These are phyloP conservation scores for Chalara sp. DNA, from an alignment of 2,329 filamentous ascomycete species.

Conservation along the genomic window DNA sequence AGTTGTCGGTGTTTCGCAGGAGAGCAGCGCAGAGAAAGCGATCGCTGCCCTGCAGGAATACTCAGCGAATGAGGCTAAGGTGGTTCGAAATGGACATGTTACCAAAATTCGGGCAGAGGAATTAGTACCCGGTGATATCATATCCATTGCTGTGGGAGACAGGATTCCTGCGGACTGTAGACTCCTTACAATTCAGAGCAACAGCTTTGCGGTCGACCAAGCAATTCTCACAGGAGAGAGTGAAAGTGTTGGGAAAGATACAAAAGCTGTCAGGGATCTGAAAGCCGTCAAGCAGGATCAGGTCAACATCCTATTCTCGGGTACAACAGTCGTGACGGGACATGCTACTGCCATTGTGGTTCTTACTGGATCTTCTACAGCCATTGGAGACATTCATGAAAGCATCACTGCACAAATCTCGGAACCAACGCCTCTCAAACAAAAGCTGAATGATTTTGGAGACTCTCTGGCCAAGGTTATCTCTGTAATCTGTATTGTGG, in stretches of 20 bases:
- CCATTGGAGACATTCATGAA: constrained; percentile 97
- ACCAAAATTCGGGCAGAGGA: constrained; percentile 91
- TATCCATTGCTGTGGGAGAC: constrained; percentile 83
- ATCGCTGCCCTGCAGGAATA: constrained; percentile 98
- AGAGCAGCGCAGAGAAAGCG: constrained; percentile 96
- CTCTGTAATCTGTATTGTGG: constrained; percentile 89
- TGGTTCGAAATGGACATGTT: constrained; percentile 70
- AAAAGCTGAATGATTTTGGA: constrained; percentile 98
- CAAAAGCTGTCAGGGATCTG: constrained; percentile 59
- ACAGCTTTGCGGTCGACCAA: constrained; percentile 95
- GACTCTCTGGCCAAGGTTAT: constrained; percentile 97
- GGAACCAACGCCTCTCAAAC: constrained; percentile 92
- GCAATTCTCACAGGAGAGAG: constrained; percentile 96
- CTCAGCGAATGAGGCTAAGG: constrained; percentile 95
- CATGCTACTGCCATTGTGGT: constrained; percentile 88
- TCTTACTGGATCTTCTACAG: constrained; percentile 81
- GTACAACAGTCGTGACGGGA: constrained; percentile 92
- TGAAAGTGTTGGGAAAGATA: constrained; percentile 89
- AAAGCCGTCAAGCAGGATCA: constrained; percentile 96
- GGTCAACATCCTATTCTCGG: constrained; percentile 96
- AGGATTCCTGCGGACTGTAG: constrained; percentile 93
- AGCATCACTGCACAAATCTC: constrained; percentile 98
- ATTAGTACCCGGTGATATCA: constrained; percentile 87
- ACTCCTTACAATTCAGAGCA: constrained; percentile 84
- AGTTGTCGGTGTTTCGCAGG: constrained; percentile 94